These are phyloP conservation scores for Vanrija humicola DNA, from an alignment of 1,284 basidiomycete genomes.

Conservation along the genomic window DNA sequence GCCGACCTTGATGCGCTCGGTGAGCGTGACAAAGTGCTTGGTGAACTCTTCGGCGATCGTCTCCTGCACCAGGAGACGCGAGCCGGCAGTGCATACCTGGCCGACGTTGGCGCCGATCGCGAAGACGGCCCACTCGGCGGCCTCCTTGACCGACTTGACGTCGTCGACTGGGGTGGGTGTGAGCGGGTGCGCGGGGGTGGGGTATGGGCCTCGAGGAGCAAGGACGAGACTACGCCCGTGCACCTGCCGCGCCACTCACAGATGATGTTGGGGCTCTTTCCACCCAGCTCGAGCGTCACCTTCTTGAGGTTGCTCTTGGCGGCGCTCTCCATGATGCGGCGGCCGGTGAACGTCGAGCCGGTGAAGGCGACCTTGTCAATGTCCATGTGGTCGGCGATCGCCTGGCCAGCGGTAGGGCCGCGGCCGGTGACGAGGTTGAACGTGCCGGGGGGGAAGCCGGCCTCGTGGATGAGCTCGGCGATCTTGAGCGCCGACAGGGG, in stretches of 20 bases:
- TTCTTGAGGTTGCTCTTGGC: conserved; percentile 73
- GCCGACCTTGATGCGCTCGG: conserved; percentile 64
- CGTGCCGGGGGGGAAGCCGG: conserved; percentile 83
- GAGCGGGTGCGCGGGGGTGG: not conserved
- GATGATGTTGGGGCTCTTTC: conserved; percentile 36
- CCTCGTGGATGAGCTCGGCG: conserved; percentile 64
- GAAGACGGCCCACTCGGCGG: conserved; percentile 26
- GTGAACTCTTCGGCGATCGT: conserved; percentile 75
- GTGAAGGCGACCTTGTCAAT: conserved; percentile 63
- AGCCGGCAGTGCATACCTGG: conserved; percentile 22
- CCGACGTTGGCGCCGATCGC: conserved; percentile 12
- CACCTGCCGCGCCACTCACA: conserved; percentile 1
- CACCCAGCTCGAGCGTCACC: conserved; percentile 54
- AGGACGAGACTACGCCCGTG: not conserved
- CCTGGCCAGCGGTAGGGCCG: conserved; percentile 52
- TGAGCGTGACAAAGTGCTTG: conserved; percentile 60
- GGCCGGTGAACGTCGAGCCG: conserved; percentile 65
- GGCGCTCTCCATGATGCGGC: conserved; percentile 76
- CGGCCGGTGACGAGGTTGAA: conserved; percentile 78
- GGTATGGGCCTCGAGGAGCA: no score
- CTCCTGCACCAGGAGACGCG: conserved; percentile 72
- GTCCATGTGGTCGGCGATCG: conserved; percentile 64
- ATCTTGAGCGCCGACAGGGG: conserved; percentile 71
- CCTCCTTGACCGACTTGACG: conserved; percentile 17
- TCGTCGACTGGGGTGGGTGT: conserved; percentile 12